Evolutionary conservation across 164 flowering plant species (phyloP).

Genomic region (Kalanchoe fedtschenkoi): DNA sequence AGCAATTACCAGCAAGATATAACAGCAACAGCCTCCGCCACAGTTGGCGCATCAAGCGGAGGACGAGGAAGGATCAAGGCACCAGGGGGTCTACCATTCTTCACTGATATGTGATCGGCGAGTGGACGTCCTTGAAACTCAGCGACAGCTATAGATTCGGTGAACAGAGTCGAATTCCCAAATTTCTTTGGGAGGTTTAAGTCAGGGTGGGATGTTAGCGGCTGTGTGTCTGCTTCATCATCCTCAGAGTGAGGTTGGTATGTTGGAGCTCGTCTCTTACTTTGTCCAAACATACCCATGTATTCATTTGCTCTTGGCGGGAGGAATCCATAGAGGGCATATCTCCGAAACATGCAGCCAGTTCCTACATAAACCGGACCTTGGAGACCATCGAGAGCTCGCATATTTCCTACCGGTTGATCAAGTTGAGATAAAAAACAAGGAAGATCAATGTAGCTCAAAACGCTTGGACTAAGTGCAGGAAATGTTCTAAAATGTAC

Average conservation of each 20-base stretch:
- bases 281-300: conserved; percentile 43
- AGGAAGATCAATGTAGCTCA: not conserved
- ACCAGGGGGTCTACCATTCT: conserved; percentile 89
- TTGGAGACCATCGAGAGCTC: conserved; percentile 83
- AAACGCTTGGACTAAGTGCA: not conserved
- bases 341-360: conserved; percentile 78
- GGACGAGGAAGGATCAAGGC: conserved; percentile 52
- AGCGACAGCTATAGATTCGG: conserved; percentile 69
- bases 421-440: not conserved
- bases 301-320: conserved; percentile 77
- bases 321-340: conserved; percentile 68
- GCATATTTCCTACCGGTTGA: conserved; percentile 48
- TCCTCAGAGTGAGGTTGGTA: conserved; percentile 11
- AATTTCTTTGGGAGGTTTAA: conserved; percentile 49
- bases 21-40: conserved; percentile 85
- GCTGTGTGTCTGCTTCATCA: conserved; percentile 41
- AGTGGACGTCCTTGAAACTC: conserved; percentile 88
- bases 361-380: conserved; percentile 94
- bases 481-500: not conserved
- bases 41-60: conserved; percentile 81
- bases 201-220: conserved; percentile 49
- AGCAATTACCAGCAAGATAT: conserved; percentile 73
- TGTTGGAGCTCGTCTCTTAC: conserved; percentile 25
- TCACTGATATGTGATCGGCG: conserved; percentile 61
- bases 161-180: conserved; percentile 63